A percentile compares a stretch with the other conserved stretches of the same genome.
These are phyloP conservation scores for Rhizopus stolonifer DNA, from an alignment of 371 early-diverging fungal genomes.

Conservation along the genomic window DNA sequence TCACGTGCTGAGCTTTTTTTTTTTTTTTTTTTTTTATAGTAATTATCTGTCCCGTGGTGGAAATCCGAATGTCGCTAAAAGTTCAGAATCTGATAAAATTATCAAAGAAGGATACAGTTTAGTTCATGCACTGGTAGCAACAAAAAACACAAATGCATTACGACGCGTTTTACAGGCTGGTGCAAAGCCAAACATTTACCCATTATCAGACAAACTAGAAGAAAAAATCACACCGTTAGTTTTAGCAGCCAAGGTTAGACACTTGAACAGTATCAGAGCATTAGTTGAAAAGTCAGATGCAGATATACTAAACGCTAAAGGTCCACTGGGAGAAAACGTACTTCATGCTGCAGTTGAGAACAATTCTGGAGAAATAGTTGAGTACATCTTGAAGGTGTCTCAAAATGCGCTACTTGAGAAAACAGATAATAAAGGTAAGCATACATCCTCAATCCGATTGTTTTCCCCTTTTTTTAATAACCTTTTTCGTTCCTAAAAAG, in stretches of 20 bases:
- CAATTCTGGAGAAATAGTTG: conserved; percentile 26
- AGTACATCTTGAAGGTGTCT: conserved; percentile 24
- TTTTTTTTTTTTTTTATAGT: conserved; percentile 12
- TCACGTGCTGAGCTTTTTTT: not conserved
- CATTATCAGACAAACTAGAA: conserved; percentile 22
- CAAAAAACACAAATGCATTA: conserved; percentile 32
- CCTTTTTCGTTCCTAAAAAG: conserved; percentile 15
- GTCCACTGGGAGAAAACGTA: conserved; percentile 31
- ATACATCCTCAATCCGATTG: no score
- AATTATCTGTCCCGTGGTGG: conserved; percentile 47
- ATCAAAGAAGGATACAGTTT: conserved; percentile 50
- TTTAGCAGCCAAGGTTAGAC: conserved; percentile 36
- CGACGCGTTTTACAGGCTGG: conserved; percentile 33
- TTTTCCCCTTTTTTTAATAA: no score
- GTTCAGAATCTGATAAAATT: conserved; percentile 26
- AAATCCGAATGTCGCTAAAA: conserved; percentile 45
- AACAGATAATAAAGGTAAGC: conserved; percentile 29
- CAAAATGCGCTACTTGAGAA: conserved; percentile 23
- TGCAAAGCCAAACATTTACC: conserved; percentile 32
- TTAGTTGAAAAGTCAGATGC: conserved; percentile 30
- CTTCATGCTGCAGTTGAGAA: conserved; percentile 42
- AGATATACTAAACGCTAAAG: conserved; percentile 22
- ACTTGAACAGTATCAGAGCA: conserved; percentile 30
- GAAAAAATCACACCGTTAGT: conserved; percentile 33
- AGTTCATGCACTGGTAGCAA: conserved; percentile 37